These are phyloP conservation scores for Ensete glaucum DNA, from an alignment of 176 grass and related monocot genomes.

Conservation along the genomic window DNA sequence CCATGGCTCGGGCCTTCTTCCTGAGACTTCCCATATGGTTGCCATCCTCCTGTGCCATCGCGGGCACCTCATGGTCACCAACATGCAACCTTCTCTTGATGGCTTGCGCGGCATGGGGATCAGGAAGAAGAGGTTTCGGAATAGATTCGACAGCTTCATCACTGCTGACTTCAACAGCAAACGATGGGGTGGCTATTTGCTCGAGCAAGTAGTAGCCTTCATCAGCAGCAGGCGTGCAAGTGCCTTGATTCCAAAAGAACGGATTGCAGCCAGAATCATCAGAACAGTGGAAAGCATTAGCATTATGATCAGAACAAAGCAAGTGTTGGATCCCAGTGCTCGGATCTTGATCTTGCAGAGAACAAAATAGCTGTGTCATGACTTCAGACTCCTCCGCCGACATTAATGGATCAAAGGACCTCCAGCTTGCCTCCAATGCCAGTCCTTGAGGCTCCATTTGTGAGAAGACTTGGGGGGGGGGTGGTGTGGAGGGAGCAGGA, in stretches of 20 bases:
- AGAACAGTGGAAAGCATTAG: constrained; percentile 23
- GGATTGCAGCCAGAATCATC: constrained; percentile 26
- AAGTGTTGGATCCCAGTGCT: neutral
- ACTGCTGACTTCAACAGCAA: constrained; percentile 9
- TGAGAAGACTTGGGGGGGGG: neutral
- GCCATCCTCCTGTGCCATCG: constrained; percentile 6
- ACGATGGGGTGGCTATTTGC: neutral
- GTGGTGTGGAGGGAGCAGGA: constrained; percentile 16
- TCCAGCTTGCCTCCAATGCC: constrained; percentile 33
- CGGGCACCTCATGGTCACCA: constrained; percentile 2
- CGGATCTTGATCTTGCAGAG: constrained; percentile 28
- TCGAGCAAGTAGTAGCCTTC: neutral
- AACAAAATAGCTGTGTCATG: constrained; percentile 39
- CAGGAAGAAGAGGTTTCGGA: neutral
- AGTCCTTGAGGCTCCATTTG: constrained; percentile 46
- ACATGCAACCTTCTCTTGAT: constrained; percentile 31
- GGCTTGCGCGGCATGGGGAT: neutral
- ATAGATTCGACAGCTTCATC: constrained; percentile 6
- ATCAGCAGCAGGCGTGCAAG: neutral
- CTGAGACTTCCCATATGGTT: constrained; percentile 17
- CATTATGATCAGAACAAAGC: constrained; percentile 24
- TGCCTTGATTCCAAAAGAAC: neutral
- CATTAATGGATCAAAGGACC: constrained; percentile 18
- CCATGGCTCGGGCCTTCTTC: constrained; percentile 33
- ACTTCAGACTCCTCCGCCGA: constrained; percentile 44